Evolutionary conservation across 371 early-diverging fungal species (phyloP), one percentile per base, ranked within the genome.

Genomic region (Mortierella sp.): DNA sequence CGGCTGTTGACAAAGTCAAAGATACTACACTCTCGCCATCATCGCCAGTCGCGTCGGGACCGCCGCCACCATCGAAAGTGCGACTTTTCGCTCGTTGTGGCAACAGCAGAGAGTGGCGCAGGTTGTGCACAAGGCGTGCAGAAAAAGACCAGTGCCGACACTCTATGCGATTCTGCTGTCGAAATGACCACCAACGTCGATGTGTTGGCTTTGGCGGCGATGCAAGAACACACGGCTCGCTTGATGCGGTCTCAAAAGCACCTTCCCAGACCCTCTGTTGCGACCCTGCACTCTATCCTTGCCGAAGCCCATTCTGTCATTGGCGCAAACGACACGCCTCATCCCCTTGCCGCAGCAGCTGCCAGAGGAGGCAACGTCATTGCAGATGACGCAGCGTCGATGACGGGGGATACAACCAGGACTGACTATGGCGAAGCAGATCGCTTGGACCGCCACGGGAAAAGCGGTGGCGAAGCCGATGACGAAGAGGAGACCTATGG

Each of bases 111-210:
- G 16, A 3, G 26, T 26, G 55, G 43, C 37, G 4, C 24, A 40
- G 67, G 24, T 37, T 37, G 40, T 24, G 37, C 37, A 24, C 3
- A 1, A 37, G 67, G 40, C 3, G 67, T 67, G 2, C 50, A 53
- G 9, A 69, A 76, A 34, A 69, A n/a, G 61, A 48, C 59, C 13
- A 71, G 76, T 21, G 48, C 72, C n/a, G 71, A 55, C 34, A 57
- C 69, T 11, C 72, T 76, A 1, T 82, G 82, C 44, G 79, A 82
- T 55, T 82, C 83, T 16, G 83, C 75, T 0, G 69, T 79, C 34
- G 83, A 79, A 19, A 48, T 76, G 46, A 74, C 44, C 6, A 50
- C 70, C 40, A 79, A 61, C n/a, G 73, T 80, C 11, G 79, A 76
- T 37, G n/a, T 50, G 9, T 26, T 82, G 46, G 83, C 83, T 0